Evolutionary conservation across 495 filamentous ascomycete species (phyloP).

Genomic region (Neurospora sp.): DNA sequence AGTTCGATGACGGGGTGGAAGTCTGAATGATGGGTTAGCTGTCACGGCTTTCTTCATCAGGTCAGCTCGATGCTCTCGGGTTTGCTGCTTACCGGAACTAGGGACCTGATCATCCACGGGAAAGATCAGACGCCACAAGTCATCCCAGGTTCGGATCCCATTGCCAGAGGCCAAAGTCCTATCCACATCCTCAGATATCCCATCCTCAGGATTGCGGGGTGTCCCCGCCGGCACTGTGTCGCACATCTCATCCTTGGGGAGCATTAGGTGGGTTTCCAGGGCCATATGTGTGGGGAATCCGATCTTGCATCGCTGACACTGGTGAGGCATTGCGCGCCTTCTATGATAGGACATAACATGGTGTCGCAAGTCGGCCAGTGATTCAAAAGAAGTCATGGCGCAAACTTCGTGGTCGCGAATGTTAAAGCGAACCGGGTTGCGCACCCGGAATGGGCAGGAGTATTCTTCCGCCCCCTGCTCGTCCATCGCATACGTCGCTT

Average conservation of each 20-base stretch:
- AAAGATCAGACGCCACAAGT: slow-evolving; percentile 15
- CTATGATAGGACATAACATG: slow-evolving; percentile 14
- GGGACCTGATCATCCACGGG: slow-evolving; percentile 9
- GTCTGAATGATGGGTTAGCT: slow-evolving; percentile 10
- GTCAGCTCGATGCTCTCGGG: neutral
- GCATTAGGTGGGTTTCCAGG: no score
- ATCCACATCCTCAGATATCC: slow-evolving; percentile 9
- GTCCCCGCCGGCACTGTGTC: slow-evolving; percentile 2
- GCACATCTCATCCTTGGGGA: slow-evolving; percentile 19
- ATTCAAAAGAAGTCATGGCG: slow-evolving; percentile 14
- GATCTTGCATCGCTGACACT: slow-evolving; percentile 17
- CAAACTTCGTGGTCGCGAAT: slow-evolving; percentile 24
- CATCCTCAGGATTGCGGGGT: slow-evolving; percentile 14
- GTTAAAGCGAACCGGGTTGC: slow-evolving; percentile 29
- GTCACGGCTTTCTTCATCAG: neutral
- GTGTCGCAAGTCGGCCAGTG: slow-evolving; percentile 13
- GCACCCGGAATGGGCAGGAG: slow-evolving; percentile 27
- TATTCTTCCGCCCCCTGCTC: slow-evolving; percentile 1
- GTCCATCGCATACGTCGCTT: neutral
- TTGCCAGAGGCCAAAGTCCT: neutral
- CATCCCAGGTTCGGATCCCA: slow-evolving; percentile 12
- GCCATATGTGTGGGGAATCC: slow-evolving; percentile 5
- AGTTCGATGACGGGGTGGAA: slow-evolving; percentile 19
- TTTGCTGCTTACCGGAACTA: slow-evolving; percentile 10
- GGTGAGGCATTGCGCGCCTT: neutral